Evolutionary conservation across 306 rosid genomes (phyloP).

Genomic region (Citrullus amarus): DNA sequence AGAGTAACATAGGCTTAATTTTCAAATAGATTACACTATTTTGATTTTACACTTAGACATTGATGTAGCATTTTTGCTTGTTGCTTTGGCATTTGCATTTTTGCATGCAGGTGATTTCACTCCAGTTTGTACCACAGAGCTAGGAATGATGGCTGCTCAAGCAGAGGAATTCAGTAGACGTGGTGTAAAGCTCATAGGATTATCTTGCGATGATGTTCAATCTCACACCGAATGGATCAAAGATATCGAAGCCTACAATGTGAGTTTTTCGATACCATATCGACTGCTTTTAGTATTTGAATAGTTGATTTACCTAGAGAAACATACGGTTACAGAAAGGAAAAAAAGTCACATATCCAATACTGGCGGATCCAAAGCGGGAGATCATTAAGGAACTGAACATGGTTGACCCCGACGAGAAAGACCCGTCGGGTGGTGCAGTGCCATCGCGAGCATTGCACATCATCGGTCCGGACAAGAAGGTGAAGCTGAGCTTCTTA

Average conservation of each 20-base stretch:
- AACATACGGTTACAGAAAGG: slow-evolving; percentile 30
- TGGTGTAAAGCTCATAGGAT: slow-evolving; percentile 58
- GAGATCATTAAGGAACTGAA: slow-evolving; percentile 66
- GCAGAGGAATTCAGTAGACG: slow-evolving; percentile 28
- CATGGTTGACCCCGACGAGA: slow-evolving; percentile 79
- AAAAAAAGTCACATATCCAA: slow-evolving; percentile 55
- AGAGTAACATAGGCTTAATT: too few species aligned
- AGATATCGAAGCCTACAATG: slow-evolving; percentile 70
- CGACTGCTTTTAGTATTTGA: not conserved
- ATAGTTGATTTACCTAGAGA: not conserved
- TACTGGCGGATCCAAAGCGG: slow-evolving; percentile 45
- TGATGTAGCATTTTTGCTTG: not conserved
- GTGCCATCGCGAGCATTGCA: slow-evolving; percentile 83
- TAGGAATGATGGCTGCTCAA: slow-evolving; percentile 52
- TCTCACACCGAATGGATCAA: slow-evolving; percentile 65
- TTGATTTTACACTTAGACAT: too few species aligned
- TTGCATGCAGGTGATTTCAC: slow-evolving; percentile 62
- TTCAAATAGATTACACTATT: too few species aligned
- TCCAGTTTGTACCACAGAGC: slow-evolving; percentile 80
- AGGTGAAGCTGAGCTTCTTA: slow-evolving; percentile 65
- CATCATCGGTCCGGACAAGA: slow-evolving; percentile 56
- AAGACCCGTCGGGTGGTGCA: slow-evolving; percentile 29
- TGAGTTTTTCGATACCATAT: not conserved
- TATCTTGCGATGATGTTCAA: slow-evolving; percentile 53
- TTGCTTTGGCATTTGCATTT: not conserved